Conservation (phyloP, 1,284 basidiomycete genomes). For the Cryptococcus floricola region DNA sequence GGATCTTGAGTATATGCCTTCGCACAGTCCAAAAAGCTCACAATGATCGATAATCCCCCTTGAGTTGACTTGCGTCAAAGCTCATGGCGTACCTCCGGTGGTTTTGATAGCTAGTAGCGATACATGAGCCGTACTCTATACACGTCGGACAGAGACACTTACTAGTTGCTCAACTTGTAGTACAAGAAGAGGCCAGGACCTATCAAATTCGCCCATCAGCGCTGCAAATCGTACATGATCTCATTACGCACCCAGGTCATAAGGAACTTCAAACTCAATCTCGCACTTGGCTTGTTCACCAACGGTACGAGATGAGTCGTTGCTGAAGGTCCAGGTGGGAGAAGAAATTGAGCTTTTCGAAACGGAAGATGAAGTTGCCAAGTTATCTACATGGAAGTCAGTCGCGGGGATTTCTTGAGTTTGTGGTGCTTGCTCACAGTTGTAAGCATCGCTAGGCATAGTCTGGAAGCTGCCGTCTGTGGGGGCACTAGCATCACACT, state of each 20-base stretch:
- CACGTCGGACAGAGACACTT: slow-evolving; percentile 8
- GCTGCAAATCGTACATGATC: not conserved
- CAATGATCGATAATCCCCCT: slow-evolving; percentile 57
- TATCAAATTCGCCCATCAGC: slow-evolving; percentile 6
- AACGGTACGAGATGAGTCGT: slow-evolving; percentile 50
- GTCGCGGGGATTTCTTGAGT: not conserved
- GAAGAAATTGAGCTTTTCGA: slow-evolving; percentile 52
- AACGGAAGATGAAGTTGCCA: slow-evolving; percentile 55
- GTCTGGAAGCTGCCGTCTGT: slow-evolving; percentile 53
- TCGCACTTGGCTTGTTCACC: slow-evolving; percentile 62
- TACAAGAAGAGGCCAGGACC: slow-evolving; percentile 80
- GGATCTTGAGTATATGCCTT: not conserved
- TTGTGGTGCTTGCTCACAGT: slow-evolving; percentile 56
- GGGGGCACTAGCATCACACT: slow-evolving; percentile 68
- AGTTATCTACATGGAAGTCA: slow-evolving; percentile 24
- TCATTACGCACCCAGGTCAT: slow-evolving; percentile 56
- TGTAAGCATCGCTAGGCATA: slow-evolving; percentile 64
- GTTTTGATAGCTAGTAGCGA: slow-evolving; percentile 75
- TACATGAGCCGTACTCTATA: not conserved
- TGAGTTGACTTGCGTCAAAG: slow-evolving; percentile 77
- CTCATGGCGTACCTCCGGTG: slow-evolving; percentile 97
- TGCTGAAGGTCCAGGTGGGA: slow-evolving; percentile 66
- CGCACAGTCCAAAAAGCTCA: slow-evolving; percentile 13
- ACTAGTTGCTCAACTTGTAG: slow-evolving; percentile 91
- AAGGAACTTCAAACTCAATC: slow-evolving; percentile 76